Evolutionary conservation across 441 rosid genomes (phyloP).

Genomic region (Aquilaria agallochum): DNA sequence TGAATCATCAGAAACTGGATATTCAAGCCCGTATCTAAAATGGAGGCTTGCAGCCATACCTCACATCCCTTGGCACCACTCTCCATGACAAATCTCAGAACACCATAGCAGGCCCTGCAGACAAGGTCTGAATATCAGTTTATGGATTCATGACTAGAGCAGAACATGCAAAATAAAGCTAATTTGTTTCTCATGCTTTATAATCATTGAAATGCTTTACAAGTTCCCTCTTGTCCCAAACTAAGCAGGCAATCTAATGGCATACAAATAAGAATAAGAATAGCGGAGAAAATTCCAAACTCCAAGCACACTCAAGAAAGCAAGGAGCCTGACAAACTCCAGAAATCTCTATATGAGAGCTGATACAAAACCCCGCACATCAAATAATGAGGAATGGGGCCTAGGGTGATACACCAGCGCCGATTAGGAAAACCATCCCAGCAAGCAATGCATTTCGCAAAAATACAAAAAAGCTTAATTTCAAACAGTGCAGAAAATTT

Average conservation of each 20-base stretch:
- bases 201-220: no score
- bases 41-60: conserved; percentile 17
- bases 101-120: conserved; percentile 63
- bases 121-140: background rate
- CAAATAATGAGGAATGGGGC: conserved; percentile 3
- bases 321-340: conserved; percentile 37
- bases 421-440: background rate
- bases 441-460: background rate
- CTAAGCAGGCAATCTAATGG: no score
- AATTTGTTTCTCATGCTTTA: no score
- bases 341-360: conserved; percentile 15
- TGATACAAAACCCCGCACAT: background rate
- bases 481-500: background rate
- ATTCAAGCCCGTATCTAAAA: no score
- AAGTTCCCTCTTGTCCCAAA: no score
- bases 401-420: background rate
- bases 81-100: conserved; percentile 68
- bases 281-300: conserved; percentile 33
- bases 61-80: conserved; percentile 76
- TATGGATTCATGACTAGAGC: no score
- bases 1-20: background rate
- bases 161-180: no score
- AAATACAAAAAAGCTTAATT: no score
- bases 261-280: background rate
- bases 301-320: conserved; percentile 18